A percentile compares a stretch with the other conserved stretches of the same genome.
These are phyloP conservation scores for Phaeomoniella chlamydospora DNA, from an alignment of 2,329 filamentous ascomycete genomes.

Conservation along the genomic window DNA sequence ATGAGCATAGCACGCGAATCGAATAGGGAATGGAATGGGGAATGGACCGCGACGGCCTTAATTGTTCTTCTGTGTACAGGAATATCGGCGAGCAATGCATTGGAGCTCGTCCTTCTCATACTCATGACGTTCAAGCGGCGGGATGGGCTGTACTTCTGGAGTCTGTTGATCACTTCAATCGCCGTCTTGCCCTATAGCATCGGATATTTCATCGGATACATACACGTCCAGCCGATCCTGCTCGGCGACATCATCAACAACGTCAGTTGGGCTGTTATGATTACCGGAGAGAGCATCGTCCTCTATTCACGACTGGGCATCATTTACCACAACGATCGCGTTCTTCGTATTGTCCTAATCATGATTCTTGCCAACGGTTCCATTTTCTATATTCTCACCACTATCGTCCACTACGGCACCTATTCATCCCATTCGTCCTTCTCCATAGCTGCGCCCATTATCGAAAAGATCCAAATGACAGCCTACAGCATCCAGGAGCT, in stretches of 20 bases:
- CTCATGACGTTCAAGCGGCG: conserved; percentile 33
- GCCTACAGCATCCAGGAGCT: conserved; percentile 31
- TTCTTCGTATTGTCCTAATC: conserved; percentile 34
- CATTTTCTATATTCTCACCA: conserved; percentile 38
- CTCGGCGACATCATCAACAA: conserved; percentile 23
- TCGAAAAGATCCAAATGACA: conserved; percentile 30
- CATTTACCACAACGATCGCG: conserved; percentile 34
- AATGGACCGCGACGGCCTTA: background rate
- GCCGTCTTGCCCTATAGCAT: conserved; percentile 28
- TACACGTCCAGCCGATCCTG: conserved; percentile 2
- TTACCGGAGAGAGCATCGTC: conserved; percentile 47
- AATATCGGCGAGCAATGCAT: conserved; percentile 8
- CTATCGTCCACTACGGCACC: conserved; percentile 37
- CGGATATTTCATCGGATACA: conserved; percentile 6
- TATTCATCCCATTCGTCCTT: conserved; percentile 24
- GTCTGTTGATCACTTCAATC: conserved; percentile 24
- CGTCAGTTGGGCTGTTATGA: conserved; percentile 46
- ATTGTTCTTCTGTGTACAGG: background rate
- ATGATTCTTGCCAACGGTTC: conserved; percentile 45
- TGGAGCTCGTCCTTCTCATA: conserved; percentile 31
- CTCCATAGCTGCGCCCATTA: conserved; percentile 10
- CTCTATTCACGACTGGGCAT: conserved; percentile 50
- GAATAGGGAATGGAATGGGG: background rate
- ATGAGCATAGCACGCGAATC: too few relatives aligned
- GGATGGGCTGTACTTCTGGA: conserved; percentile 35